A percentile compares a stretch with the other conserved stretches of the same genome.
phyloP scores from a whole-genome alignment of 192 early-diverging fungal genomes.

The Pecoramyces ruminantium region DNA sequence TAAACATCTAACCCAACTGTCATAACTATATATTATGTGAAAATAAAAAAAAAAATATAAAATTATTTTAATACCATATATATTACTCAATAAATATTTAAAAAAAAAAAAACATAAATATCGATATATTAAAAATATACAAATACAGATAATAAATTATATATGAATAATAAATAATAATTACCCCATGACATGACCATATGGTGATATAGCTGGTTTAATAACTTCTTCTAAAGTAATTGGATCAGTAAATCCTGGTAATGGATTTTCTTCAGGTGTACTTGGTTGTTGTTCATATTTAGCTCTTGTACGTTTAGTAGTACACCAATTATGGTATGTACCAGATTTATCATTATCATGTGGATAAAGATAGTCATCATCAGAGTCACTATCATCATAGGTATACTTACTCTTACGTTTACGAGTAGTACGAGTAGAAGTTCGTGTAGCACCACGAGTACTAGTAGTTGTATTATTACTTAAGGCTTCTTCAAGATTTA shows the following conservation, averaged over 20 bases:
- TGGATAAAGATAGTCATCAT: background rate
- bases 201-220: slow-evolving; percentile 87
- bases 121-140: too few relatives aligned
- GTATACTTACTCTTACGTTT: slow-evolving; percentile 16
- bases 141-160: too few relatives aligned
- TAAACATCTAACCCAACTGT: slow-evolving; percentile 76
- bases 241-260: slow-evolving; percentile 83
- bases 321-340: slow-evolving; percentile 38
- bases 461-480: background rate
- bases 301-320: slow-evolving; percentile 38
- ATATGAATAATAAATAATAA: too few relatives aligned
- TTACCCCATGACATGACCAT: slow-evolving; percentile 79
- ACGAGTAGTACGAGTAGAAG: slow-evolving; percentile 9
- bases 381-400: slow-evolving; percentile 43
- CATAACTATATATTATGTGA: slow-evolving; percentile 9
- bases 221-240: slow-evolving; percentile 80
- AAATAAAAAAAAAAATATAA: too few relatives aligned
- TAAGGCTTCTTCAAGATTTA: slow-evolving; percentile 1
- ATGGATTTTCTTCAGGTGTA: slow-evolving; percentile 44
- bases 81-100: too few relatives aligned
- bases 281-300: slow-evolving; percentile 3
- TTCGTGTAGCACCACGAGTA: background rate
- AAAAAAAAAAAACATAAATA: too few relatives aligned
- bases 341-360: slow-evolving; percentile 34
- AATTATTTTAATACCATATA: too few relatives aligned